A percentile compares a stretch with the other conserved stretches of the same genome.
Evolutionary conservation across 2,329 filamentous ascomycete genomes (phyloP).

Genomic region (Alternaria viburni): DNA sequence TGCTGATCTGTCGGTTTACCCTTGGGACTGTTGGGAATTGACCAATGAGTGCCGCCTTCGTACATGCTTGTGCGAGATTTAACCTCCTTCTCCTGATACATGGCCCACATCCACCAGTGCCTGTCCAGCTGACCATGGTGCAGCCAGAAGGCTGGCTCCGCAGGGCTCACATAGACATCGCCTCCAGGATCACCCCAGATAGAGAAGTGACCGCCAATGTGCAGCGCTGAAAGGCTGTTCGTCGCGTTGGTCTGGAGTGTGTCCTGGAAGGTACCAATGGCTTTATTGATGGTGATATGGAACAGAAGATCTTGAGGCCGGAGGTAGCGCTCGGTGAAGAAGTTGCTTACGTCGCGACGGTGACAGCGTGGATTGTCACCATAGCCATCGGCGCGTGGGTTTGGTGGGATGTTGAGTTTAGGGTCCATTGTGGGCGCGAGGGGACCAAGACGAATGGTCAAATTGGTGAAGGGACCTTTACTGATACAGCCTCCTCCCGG

Average conservation of each 20-base stretch:
- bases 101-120: conserved; percentile 60
- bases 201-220: conserved; percentile 55
- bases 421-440: conserved; percentile 45
- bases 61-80: conserved; percentile 39
- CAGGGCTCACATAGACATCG: conserved; percentile 55
- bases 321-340: conserved; percentile 24
- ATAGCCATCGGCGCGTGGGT: conserved; percentile 39
- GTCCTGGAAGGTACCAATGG: conserved; percentile 37
- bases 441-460: conserved; percentile 56
- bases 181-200: conserved; percentile 53
- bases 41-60: conserved; percentile 53
- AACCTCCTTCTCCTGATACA: conserved; percentile 42
- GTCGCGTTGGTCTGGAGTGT: conserved; percentile 26
- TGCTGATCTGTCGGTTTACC: conserved; percentile 44
- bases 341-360: conserved; percentile 42
- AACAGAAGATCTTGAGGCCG: conserved; percentile 24
- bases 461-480: conserved; percentile 58
- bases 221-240: conserved; percentile 34
- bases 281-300: conserved; percentile 30
- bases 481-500: conserved; percentile 63
- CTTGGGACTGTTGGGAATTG: conserved; percentile 49
- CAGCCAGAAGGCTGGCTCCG: conserved; percentile 56
- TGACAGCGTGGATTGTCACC: conserved; percentile 42
- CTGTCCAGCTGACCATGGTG: conserved; percentile 58
- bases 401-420: conserved; percentile 36